A percentile compares a stretch with the other conserved stretches of the same genome.
phyloP scores from a whole-genome alignment of 139 green algal genomes.

The Micractinium sp. region DNA sequence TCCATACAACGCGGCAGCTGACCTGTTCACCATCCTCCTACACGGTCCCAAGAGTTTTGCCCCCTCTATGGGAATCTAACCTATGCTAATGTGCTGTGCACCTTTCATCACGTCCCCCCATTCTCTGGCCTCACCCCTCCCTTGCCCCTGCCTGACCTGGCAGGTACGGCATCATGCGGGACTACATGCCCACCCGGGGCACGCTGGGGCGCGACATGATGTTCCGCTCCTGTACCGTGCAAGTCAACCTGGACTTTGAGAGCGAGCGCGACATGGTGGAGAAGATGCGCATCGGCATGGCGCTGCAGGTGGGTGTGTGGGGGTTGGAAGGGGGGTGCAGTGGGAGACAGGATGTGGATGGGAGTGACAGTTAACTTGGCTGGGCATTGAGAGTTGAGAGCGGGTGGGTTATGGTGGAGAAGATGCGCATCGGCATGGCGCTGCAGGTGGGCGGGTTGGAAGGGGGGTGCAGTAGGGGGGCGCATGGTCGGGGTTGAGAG shows the following conservation, averaged over 20 bases:
- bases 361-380: no score
- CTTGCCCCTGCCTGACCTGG: neutral
- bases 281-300: constrained; percentile 95
- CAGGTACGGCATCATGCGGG: constrained; percentile 77
- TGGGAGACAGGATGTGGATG: no score
- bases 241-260: constrained; percentile 99
- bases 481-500: neutral
- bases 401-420: neutral
- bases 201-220: constrained; percentile 98
- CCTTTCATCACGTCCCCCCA: neutral
- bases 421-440: constrained; percentile 95
- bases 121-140: neutral
- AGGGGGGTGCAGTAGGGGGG: neutral
- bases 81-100: neutral
- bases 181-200: constrained; percentile 94
- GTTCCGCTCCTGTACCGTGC: constrained; percentile 97
- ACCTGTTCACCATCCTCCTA: no score
- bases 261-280: constrained; percentile 96
- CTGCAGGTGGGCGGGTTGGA: constrained; percentile 59
- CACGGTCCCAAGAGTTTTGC: no score
- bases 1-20: no score
- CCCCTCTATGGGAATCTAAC: neutral
- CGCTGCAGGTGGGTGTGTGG: constrained; percentile 62
- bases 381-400: neutral
- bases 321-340: neutral